These are phyloP conservation scores for Pythium grandisporangium DNA, from an alignment of 352 stramenopile species.

Conservation along the genomic window DNA sequence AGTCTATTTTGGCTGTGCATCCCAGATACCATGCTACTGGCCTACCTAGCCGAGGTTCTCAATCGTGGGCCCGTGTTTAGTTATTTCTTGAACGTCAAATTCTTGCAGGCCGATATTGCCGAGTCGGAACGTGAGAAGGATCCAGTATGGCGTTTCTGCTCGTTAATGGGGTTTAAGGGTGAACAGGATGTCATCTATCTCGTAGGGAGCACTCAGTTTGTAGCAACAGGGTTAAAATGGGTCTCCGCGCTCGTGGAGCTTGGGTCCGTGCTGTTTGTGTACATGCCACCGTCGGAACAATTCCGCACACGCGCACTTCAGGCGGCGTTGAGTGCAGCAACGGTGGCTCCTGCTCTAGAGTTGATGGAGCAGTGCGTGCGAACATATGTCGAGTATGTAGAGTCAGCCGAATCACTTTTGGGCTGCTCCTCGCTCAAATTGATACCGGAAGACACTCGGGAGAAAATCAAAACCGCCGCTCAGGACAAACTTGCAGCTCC, in stretches of 20 bases:
- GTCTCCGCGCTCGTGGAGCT: conserved; percentile 36
- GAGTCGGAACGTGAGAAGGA: conserved; percentile 43
- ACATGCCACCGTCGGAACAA: no score
- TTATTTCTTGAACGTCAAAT: conserved; percentile 54
- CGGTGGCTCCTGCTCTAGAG: conserved; percentile 31
- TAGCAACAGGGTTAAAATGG: conserved; percentile 41
- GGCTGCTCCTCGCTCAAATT: no score
- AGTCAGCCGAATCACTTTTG: conserved; percentile 24
- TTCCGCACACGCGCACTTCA: no score
- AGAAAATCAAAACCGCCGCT: no score
- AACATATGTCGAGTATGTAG: conserved; percentile 38
- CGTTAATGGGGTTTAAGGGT: conserved; percentile 15
- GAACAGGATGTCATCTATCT: conserved; percentile 47
- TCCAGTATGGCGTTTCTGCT: conserved; percentile 36
- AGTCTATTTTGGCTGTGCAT: conserved; percentile 57
- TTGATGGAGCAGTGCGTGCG: conserved; percentile 48
- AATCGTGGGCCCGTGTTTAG: conserved; percentile 46
- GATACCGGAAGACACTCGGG: no score
- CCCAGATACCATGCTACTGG: conserved; percentile 28
- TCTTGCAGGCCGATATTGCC: conserved; percentile 44
- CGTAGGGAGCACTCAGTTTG: conserved; percentile 36
- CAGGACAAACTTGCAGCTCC: no score
- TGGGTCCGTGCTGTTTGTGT: conserved; percentile 25
- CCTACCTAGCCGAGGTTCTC: conserved; percentile 41
- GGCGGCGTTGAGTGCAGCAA: conserved; percentile 27